Evolutionary conservation across 2,329 filamentous ascomycete species (phyloP).

Genomic region (Colletotrichum tropicicola): DNA sequence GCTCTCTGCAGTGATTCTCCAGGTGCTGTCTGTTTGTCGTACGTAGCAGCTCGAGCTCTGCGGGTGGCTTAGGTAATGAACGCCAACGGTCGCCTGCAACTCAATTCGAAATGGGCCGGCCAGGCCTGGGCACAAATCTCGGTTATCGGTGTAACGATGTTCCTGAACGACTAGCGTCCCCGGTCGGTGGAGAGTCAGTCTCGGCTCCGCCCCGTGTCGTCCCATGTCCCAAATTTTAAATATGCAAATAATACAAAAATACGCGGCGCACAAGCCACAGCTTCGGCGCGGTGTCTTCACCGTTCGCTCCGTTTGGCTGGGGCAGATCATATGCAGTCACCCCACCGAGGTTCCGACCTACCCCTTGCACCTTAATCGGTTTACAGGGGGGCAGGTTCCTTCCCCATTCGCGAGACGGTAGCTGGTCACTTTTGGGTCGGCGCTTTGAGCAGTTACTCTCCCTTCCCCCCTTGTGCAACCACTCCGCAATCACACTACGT

Average conservation of each 20-base stretch:
- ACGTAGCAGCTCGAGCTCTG: slow-evolving; percentile 10
- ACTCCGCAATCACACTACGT: slow-evolving; percentile 27
- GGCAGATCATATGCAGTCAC: slow-evolving; percentile 27
- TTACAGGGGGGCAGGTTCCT: slow-evolving; percentile 25
- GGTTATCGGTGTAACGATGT: slow-evolving; percentile 13
- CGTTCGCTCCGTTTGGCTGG: slow-evolving; percentile 19
- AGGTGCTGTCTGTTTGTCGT: background rate
- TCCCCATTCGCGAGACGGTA: slow-evolving; percentile 19
- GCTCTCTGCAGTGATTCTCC: background rate
- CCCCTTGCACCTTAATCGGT: slow-evolving; percentile 28
- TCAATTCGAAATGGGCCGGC: background rate
- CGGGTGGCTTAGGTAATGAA: slow-evolving; percentile 22
- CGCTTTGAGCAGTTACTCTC: slow-evolving; percentile 24
- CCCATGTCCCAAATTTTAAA: slow-evolving; percentile 14
- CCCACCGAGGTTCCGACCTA: slow-evolving; percentile 26
- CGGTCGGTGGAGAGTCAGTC: slow-evolving; percentile 10
- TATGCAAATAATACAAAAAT: slow-evolving; percentile 22
- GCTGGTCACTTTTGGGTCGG: slow-evolving; percentile 16
- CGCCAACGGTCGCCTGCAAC: too few species aligned
- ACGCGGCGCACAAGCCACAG: slow-evolving; percentile 18
- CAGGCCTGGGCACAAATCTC: background rate
- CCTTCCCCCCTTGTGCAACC: slow-evolving; percentile 16
- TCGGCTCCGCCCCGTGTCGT: slow-evolving; percentile 22
- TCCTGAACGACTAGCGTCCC: background rate
- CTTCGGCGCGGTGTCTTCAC: slow-evolving; percentile 11